phyloP scores from a whole-genome alignment of 148 eudicot species.

The Rhododendron henanense region DNA sequence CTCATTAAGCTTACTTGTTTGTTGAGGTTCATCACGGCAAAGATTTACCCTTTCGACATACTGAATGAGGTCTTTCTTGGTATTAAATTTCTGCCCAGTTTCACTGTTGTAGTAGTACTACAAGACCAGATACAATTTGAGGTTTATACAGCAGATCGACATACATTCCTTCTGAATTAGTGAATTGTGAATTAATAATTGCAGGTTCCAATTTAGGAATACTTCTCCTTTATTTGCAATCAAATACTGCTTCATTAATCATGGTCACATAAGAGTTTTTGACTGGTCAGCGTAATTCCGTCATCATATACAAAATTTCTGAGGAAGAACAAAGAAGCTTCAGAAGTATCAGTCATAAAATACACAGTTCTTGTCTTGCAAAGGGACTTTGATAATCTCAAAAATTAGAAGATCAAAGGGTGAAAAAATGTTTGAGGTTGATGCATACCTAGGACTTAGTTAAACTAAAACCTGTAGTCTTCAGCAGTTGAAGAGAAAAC shows the following conservation, averaged over 20 bases:
- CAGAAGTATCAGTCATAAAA: neutral
- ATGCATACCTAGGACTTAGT: neutral
- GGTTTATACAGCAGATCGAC: neutral
- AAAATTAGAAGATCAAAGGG: too few relatives aligned
- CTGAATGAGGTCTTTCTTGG: conserved; percentile 43
- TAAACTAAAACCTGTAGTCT: neutral
- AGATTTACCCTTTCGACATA: conserved; percentile 19
- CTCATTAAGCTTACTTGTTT: conserved; percentile 11
- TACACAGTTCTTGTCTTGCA: too few relatives aligned
- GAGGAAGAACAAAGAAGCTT: neutral
- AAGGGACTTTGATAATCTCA: too few relatives aligned
- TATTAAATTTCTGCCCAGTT: conserved; percentile 45
- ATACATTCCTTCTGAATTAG: neutral
- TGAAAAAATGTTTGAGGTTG: too few relatives aligned
- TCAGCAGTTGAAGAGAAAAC: too few relatives aligned
- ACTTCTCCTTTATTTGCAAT: neutral
- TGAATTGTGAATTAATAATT: neutral
- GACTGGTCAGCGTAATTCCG: neutral
- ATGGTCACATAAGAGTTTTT: neutral
- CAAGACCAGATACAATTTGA: conserved; percentile 17
- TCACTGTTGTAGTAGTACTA: conserved; percentile 47
- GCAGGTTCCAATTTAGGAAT: neutral
- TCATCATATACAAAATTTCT: neutral
- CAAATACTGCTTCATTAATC: neutral
- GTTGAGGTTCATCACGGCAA: conserved; percentile 16